A percentile compares a stretch with the other conserved stretches of the same genome.
Conservation (phyloP, 2,329 filamentous ascomycete genomes). For the Sporothrix globosa region DNA sequence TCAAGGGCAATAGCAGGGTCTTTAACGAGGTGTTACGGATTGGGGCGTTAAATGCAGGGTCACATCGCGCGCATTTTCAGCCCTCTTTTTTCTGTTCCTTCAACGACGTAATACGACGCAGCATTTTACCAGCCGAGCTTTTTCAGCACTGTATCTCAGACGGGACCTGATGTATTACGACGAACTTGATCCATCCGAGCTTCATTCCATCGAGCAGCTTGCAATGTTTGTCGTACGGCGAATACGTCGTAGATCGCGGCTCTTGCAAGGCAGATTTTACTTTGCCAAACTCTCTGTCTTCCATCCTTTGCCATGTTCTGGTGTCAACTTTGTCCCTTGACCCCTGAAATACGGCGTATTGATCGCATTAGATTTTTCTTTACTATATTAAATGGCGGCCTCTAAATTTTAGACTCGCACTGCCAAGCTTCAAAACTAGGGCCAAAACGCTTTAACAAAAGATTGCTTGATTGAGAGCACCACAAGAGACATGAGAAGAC, state of each 20-base stretch:
- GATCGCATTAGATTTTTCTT: neutral
- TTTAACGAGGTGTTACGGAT: neutral
- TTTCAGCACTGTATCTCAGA: neutral
- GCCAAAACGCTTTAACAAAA: neutral
- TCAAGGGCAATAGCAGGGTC: no score
- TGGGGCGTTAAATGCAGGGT: conserved; percentile 9
- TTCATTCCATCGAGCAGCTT: neutral
- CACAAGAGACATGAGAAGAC: no score
- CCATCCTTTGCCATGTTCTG: neutral
- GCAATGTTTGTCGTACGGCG: no score
- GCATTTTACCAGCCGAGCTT: neutral
- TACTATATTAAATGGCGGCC: no score
- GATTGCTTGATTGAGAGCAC: no score
- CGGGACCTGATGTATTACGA: neutral
- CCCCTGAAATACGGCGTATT: conserved; percentile 16
- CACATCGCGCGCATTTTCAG: conserved; percentile 10
- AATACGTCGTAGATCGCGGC: neutral
- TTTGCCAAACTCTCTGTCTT: no score
- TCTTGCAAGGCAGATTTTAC: neutral
- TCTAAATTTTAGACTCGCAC: neutral
- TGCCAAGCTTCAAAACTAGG: conserved; percentile 1
- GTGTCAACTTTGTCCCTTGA: neutral
- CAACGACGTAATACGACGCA: neutral
- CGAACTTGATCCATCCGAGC: neutral
- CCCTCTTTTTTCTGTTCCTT: neutral